Base-by-base conservation (phyloP, 1,284 basidiomycete genomes). In the Pseudozyma sp. region DNA sequence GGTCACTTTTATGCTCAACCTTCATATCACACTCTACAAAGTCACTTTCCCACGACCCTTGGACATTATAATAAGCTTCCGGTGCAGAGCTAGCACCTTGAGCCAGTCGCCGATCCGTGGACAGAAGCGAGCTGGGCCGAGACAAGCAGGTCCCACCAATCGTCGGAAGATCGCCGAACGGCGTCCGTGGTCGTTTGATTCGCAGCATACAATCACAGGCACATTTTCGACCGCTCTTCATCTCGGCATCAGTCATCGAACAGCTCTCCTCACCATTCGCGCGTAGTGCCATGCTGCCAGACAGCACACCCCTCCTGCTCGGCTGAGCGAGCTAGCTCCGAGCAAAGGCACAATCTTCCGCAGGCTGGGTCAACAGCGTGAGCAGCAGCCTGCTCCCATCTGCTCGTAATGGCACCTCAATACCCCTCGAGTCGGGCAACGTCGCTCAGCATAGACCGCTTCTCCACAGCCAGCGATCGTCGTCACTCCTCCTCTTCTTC, bases 381-480 rank as follows among this genome's bases (percentile, higher is more conserved):
- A 30, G 54, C 45, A 31, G 37, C 19, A 11, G 3, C 17, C 10
- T 29, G 42, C 33, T 45, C 16, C 9, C 7, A n/a, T 19, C 19
- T 8, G 13, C 11, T 16, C 24, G 45, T 4, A 7, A 68, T 68
- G 64, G 17, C 52, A 2, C 37, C 53, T 5, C 54, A 64, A 35
- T 60, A 56, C 24, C 53, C 60, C 6, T 56, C 66, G n/a, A 56
- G 56, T 51, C 66, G 71, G 33, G 49, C 59, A 17, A 75, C 64
- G 9, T 75, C 72, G 52, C 61, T 71, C 58, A 71, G 68, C 48
- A 53, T 71, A 16, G 73, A 75, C 19, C 68, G 73, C 50, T 71
- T 75, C 68, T 65, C 51, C 68, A 52, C 45, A 45, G 40, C 61
- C 16, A 62, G 54, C 61, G 61, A 68, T 51, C 68, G 68, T 52